Base-by-base conservation (phyloP, 2,329 filamentous ascomycete genomes). In the Ilyonectria sp. region DNA sequence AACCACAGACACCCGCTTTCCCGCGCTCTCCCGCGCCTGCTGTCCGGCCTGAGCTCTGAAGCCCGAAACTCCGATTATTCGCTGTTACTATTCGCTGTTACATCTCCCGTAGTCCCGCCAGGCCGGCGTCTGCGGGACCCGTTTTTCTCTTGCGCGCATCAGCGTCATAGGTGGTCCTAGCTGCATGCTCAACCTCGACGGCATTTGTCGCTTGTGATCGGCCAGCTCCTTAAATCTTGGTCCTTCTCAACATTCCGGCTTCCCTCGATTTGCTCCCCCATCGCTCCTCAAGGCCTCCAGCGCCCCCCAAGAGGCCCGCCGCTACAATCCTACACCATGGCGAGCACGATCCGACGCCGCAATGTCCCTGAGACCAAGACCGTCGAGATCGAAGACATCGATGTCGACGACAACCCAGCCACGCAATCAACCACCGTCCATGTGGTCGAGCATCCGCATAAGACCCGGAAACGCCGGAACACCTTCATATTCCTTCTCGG, bases 401-500 rank as follows among this genome's bases (percentile, higher is more conserved):
- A 73, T 3, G 71, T 65, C 31, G 77, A 81, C 13, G 76, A 79
- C 3, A 76, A 71, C 62, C 73, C 76, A 35, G 59, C 71, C 19
- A 58, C 68, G 17, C 69, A 77, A 31, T 72, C 77, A 17, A 65
- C 75, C 33, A 67, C 76, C 61, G 78, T 86, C 61, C 83, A 84
- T 65, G 78, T 86, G 47, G 78, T 86, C 68, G 81, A 84, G 62
- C 80, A 82, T 61, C 77, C 75, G 23, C 79, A 82, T 11, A 88
- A 87, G 73, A 85, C 83, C 58, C 88, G 89, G 70, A 97, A 95
- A 82, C 89, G 93, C 73, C 90, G 91, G 69, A 93, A 90, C 80
- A 91, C 91, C 2, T 90, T 97, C 76, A 93, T 98, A 31, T 98
- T 99, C 81, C 84, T 92, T 10, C 86, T 99, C 21, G 96, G 96